Evolutionary conservation across 2,329 filamentous ascomycete genomes (phyloP), one percentile per base, ranked within the genome.

Genomic region (Annulohypoxylon truncatum): DNA sequence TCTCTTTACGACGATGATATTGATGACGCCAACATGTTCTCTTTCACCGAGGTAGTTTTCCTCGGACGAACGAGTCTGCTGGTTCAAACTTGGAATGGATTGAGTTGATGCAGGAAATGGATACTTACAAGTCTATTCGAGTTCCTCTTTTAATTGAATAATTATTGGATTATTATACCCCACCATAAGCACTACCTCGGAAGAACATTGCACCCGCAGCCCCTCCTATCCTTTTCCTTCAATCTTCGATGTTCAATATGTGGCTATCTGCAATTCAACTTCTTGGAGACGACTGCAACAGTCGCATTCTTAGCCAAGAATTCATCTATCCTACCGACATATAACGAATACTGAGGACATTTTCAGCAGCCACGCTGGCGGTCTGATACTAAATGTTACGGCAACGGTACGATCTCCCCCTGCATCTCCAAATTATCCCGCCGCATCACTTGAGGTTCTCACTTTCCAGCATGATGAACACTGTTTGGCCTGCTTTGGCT

Each of bases 401-500:
- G 22, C 10, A 31, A 54, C 5, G 51, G 51, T 54, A 53, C 9
- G 35, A 10, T n/a, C 28, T 20, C 42, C 20, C 24, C 38, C 20
- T 52, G 6, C 10, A 54, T 42, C 29, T 40, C 15, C n/a, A n/a
- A n/a, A n/a, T 22, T n/a, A 12, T 33, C 3, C 18, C 8, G n/a
- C 18, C 12, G 22, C 13, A 38, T 40, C 15, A 20, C 29, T 24
- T 20, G 12, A 6, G 7, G 3, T 15, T 26, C 31, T 4, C n/a
- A n/a, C 24, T 48, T 42, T 22, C 53, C 58, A 56, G 33, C 9
- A 51, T 63, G 52, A 65, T 70, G 67, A 72, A 64, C 60, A 52
- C 55, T 60, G 62, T 62, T 56, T 62, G 66, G 67, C 57, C 69
- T 72, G 71, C 67, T 71, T 72, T 72, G 58, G 67, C 62, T 67